Evolutionary conservation across 192 early-diverging fungal species (phyloP).

Genomic region (Podila horticola): DNA sequence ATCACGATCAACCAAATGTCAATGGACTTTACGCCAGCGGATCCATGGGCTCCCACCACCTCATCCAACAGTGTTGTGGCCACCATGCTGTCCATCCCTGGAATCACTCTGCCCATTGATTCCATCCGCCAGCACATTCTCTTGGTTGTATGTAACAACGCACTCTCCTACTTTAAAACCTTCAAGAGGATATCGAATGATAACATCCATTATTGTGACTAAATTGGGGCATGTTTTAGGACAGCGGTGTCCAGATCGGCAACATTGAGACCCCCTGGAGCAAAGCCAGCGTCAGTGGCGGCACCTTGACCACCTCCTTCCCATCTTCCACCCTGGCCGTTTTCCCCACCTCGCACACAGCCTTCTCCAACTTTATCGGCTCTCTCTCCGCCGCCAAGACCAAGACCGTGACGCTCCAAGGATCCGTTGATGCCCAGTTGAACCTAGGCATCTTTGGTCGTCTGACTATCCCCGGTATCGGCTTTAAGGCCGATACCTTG

Average conservation of each 20-base stretch:
- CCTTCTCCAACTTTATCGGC: conserved; percentile 31
- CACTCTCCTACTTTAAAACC: too few relatives aligned
- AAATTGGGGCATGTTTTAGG: conserved; percentile 5
- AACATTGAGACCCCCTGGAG: conserved; percentile 32
- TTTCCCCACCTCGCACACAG: conserved; percentile 23
- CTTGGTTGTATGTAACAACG: conserved; percentile 14
- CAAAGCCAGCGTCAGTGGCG: conserved; percentile 15
- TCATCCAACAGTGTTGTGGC: conserved; percentile 56
- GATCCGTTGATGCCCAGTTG: conserved; percentile 38
- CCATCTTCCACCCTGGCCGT: conserved; percentile 25
- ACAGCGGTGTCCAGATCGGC: conserved; percentile 31
- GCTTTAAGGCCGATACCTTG: conserved; percentile 20
- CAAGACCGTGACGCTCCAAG: conserved; percentile 28
- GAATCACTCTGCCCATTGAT: conserved; percentile 38
- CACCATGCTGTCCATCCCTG: conserved; percentile 47
- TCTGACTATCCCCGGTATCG: conserved; percentile 28
- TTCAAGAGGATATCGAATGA: not conserved
- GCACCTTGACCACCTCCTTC: conserved; percentile 24
- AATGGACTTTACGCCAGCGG: conserved; percentile 57
- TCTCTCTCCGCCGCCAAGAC: conserved; percentile 12
- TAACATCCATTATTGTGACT: too few relatives aligned
- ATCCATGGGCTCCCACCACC: conserved; percentile 55
- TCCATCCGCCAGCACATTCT: conserved; percentile 33
- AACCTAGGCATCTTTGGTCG: conserved; percentile 41
- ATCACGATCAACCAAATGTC: conserved; percentile 56